Evolutionary conservation across 768 basidiomycete species (phyloP).

Genomic region (Trametes coccinea): DNA sequence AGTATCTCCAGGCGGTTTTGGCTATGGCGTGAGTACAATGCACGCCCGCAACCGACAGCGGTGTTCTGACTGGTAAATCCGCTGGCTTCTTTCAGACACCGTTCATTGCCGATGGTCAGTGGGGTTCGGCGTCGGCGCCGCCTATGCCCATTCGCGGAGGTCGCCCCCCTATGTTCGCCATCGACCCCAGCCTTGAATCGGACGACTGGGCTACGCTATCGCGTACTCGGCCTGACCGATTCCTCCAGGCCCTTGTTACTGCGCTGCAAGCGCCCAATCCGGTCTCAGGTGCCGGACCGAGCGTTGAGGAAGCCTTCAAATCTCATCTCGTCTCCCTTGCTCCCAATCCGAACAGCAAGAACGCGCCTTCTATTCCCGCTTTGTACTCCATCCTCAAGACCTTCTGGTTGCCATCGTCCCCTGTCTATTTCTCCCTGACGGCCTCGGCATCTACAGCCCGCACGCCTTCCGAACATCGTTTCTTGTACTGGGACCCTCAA

Average conservation of each 20-base stretch:
- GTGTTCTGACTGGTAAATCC: no score
- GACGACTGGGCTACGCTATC: conserved; percentile 69
- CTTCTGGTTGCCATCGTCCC: conserved; percentile 82
- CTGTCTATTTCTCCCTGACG: conserved; percentile 73
- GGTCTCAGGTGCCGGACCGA: conserved; percentile 57
- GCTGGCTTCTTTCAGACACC: background rate
- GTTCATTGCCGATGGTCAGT: conserved; percentile 14
- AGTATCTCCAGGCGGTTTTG: conserved; percentile 5
- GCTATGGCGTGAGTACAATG: conserved; percentile 19
- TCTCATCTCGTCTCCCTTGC: conserved; percentile 70
- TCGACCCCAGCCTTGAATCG: conserved; percentile 54
- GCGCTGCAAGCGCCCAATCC: conserved; percentile 66
- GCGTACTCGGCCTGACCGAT: conserved; percentile 53
- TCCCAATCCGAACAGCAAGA: conserved; percentile 47
- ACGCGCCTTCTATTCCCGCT: conserved; percentile 55
- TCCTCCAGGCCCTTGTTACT: conserved; percentile 57
- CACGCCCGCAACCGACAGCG: background rate
- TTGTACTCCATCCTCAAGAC: conserved; percentile 79
- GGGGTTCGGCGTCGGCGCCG: conserved; percentile 27
- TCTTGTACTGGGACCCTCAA: conserved; percentile 87
- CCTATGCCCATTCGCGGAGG: conserved; percentile 26
- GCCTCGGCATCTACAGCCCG: conserved; percentile 69
- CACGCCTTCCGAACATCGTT: conserved; percentile 71
- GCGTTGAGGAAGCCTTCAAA: conserved; percentile 77
- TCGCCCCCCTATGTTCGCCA: conserved; percentile 32